A percentile compares a stretch with the other conserved stretches of the same genome.
Evolutionary conservation across 257 asterid species (phyloP).

Genomic region (Scutellaria minor): DNA sequence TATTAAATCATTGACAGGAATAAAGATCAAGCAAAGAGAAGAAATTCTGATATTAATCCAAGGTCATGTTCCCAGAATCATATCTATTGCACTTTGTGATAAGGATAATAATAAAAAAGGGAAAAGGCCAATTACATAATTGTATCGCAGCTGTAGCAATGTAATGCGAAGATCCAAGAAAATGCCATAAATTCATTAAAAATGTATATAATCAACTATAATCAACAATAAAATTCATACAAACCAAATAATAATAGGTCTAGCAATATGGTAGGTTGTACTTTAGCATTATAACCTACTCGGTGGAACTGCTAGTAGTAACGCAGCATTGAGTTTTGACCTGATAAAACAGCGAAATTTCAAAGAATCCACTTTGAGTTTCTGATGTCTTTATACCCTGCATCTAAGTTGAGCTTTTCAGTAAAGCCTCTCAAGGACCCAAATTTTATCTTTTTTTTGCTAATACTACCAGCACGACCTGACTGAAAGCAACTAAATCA

Average conservation of each 20-base stretch:
- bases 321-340: constrained; percentile 5
- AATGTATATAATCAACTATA: constrained; percentile 1
- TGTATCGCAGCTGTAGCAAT: background rate
- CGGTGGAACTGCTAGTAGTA: background rate
- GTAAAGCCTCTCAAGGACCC: no score
- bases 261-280: background rate
- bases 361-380: constrained; percentile 1
- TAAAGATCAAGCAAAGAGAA: constrained; percentile 3
- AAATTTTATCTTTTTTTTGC: background rate
- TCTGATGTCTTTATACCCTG: background rate
- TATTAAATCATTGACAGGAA: background rate
- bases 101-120: background rate
- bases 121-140: background rate
- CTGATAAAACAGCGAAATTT: background rate
- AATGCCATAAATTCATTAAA: background rate
- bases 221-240: no score
- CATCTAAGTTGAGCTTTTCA: background rate
- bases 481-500: no score
- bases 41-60: background rate
- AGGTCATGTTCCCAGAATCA: background rate
- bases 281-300: background rate
- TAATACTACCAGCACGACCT: no score
- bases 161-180: background rate
- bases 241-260: no score
- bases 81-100: background rate